phyloP scores from a whole-genome alignment of 768 basidiomycete genomes.

The Mycena sanguinolenta region DNA sequence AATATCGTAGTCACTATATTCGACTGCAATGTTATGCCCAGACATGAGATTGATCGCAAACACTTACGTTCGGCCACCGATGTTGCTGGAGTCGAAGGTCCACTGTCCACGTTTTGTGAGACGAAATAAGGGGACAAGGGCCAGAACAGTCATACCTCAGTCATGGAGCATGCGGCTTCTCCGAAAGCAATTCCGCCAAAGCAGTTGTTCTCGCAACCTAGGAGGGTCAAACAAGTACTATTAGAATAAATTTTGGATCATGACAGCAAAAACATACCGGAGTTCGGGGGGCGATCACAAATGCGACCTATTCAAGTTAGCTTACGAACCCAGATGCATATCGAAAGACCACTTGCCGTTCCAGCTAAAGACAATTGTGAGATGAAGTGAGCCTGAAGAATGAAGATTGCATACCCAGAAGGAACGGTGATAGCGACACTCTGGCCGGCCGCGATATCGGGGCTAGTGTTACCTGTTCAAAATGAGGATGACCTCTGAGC shows the following conservation, averaged over 20 bases:
- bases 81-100: slow-evolving; percentile 10
- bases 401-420: neutral
- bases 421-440: neutral
- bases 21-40: too few species aligned
- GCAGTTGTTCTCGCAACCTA: slow-evolving; percentile 23
- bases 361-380: neutral
- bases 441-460: neutral
- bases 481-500: neutral
- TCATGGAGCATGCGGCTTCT: slow-evolving; percentile 27
- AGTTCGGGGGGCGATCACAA: slow-evolving; percentile 20
- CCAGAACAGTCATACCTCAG: neutral
- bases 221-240: too few species aligned
- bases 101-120: neutral
- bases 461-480: slow-evolving; percentile 1
- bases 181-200: slow-evolving; percentile 29
- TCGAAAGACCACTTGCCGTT: neutral
- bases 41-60: too few species aligned
- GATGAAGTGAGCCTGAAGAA: neutral
- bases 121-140: too few species aligned
- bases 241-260: neutral
- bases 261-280: slow-evolving; percentile 1
- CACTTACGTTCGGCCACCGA: neutral
- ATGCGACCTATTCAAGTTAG: slow-evolving; percentile 13
- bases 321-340: neutral
- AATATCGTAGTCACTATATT: slow-evolving; percentile 19